A percentile compares a stretch with the other conserved stretches of the same genome.
Evolutionary conservation across 768 basidiomycete species (phyloP).

Genomic region (Collybiopsis luxurians): DNA sequence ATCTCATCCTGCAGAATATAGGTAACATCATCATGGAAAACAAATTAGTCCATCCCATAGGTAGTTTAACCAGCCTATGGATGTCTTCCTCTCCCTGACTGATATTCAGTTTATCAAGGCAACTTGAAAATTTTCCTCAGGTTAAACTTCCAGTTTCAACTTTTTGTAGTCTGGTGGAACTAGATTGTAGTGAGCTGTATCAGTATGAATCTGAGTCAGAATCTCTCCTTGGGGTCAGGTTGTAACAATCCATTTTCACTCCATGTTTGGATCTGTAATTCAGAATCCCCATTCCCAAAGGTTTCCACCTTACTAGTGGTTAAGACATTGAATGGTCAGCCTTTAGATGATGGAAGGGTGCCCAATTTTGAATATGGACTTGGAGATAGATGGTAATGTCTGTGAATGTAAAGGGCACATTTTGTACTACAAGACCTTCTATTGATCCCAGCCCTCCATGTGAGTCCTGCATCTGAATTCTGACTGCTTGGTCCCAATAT

Average conservation of each 20-base stretch:
- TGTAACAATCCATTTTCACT: no score
- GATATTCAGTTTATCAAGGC: constrained; percentile 6
- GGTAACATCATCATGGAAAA: constrained; percentile 37
- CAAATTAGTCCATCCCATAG: constrained; percentile 32
- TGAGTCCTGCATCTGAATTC: constrained; percentile 22
- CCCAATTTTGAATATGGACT: constrained; percentile 22
- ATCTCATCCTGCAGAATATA: constrained; percentile 38
- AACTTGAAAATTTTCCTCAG: constrained; percentile 1
- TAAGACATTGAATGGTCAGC: constrained; percentile 7
- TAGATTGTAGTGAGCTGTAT: background rate
- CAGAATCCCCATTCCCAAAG: no score
- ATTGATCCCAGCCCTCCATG: constrained; percentile 16
- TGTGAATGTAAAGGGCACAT: constrained; percentile 21
- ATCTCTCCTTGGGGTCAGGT: no score
- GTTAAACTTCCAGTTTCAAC: background rate
- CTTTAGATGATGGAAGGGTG: constrained; percentile 20
- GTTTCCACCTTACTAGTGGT: background rate
- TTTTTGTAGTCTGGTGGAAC: background rate
- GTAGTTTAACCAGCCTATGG: constrained; percentile 16
- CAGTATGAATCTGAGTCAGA: no score
- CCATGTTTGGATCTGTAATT: no score
- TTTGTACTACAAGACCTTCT: no score
- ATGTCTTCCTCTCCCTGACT: constrained; percentile 12
- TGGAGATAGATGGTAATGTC: constrained; percentile 22
- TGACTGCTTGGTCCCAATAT: constrained; percentile 18